These are phyloP conservation scores for Metarhizium rileyi DNA, from an alignment of 2,329 filamentous ascomycete species.

Conservation along the genomic window DNA sequence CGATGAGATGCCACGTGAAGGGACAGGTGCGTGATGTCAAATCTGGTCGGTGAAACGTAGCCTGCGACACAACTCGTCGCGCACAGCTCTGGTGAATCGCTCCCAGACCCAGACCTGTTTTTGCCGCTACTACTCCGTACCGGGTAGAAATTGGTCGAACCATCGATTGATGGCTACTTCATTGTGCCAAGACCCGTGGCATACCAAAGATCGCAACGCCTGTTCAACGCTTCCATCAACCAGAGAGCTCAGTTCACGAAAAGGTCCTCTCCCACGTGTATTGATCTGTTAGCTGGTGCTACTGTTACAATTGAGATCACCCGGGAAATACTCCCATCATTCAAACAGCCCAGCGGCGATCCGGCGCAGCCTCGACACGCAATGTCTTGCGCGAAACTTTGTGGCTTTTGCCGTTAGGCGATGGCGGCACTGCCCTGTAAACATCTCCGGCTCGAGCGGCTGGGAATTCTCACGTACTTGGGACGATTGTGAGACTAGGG, in stretches of 20 bases:
- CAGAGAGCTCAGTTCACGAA: too few species aligned
- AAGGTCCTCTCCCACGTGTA: not conserved
- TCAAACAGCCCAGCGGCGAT: not conserved
- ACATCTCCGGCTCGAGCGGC: conserved; percentile 1
- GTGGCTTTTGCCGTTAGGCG: not conserved
- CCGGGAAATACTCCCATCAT: not conserved
- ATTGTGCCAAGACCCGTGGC: too few species aligned
- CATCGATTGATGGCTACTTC: too few species aligned
- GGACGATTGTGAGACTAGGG: conserved; percentile 24
- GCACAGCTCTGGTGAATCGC: not conserved
- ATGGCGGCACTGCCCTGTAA: not conserved
- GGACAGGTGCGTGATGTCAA: conserved; percentile 1
- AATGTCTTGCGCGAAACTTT: not conserved
- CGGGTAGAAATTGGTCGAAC: not conserved
- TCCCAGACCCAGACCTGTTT: not conserved
- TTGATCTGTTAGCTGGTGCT: not conserved
- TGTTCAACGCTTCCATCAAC: too few species aligned
- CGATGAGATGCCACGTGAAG: too few species aligned
- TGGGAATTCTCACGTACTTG: conserved; percentile 9
- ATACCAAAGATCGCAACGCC: too few species aligned
- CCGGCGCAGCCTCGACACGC: too few species aligned
- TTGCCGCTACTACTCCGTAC: not conserved
- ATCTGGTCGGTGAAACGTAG: conserved; percentile 6
- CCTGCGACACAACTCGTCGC: conserved; percentile 8
- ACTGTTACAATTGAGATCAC: not conserved